Conservation (phyloP, 78 protist species). For the Creolimax fragrantissima region DNA sequence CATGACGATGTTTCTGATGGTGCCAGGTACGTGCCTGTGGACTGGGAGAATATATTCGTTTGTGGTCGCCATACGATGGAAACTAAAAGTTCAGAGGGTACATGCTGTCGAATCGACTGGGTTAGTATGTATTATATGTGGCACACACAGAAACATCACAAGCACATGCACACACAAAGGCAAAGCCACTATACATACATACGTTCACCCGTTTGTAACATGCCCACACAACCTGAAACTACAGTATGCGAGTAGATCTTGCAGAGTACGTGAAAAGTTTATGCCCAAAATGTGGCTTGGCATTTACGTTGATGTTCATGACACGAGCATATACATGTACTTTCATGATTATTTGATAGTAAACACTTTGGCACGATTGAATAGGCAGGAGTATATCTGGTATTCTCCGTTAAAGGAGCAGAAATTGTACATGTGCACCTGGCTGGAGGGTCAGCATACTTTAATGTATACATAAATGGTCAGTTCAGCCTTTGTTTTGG, state of each 20-base stretch:
- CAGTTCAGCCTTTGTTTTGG: not conserved
- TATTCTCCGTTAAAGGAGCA: not conserved
- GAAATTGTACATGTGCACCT: not conserved
- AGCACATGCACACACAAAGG: too few relatives aligned
- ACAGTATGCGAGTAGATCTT: too few relatives aligned
- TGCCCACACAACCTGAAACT: too few relatives aligned
- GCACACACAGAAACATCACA: too few relatives aligned
- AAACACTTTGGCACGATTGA: too few relatives aligned
- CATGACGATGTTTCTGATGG: not conserved
- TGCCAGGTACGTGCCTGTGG: not conserved
- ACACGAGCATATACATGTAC: too few relatives aligned
- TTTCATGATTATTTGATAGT: too few relatives aligned
- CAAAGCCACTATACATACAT: too few relatives aligned
- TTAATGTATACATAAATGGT: not conserved
- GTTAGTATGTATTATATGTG: not conserved
- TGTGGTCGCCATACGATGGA: not conserved
- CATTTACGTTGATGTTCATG: too few relatives aligned
- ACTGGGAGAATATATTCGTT: not conserved
- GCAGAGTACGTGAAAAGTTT: too few relatives aligned
- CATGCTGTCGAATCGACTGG: not conserved
- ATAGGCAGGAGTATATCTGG: not conserved
- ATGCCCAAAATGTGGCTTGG: too few relatives aligned
- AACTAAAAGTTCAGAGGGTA: not conserved
- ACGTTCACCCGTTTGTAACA: too few relatives aligned
- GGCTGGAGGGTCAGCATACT: not conserved